These are phyloP conservation scores for Termitomyces heimii DNA, from an alignment of 768 basidiomycete species.

Conservation along the genomic window DNA sequence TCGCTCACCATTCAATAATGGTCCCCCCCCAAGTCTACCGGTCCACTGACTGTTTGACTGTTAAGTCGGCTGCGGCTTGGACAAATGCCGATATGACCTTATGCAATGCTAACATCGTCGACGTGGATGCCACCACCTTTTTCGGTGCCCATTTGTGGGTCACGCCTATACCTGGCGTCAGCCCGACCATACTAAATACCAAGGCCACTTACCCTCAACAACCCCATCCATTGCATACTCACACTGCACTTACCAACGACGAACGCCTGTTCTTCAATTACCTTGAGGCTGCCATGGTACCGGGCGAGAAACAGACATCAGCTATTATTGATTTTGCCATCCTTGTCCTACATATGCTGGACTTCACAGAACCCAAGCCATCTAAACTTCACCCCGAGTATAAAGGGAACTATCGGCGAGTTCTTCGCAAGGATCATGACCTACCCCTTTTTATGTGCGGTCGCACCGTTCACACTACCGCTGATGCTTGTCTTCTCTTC, in stretches of 20 bases:
- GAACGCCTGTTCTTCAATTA: slow-evolving; percentile 13
- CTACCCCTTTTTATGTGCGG: slow-evolving; percentile 18
- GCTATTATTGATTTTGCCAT: slow-evolving; percentile 10
- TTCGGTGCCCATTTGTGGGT: slow-evolving; percentile 2
- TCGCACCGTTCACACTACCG: slow-evolving; percentile 11
- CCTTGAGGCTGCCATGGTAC: slow-evolving; percentile 9
- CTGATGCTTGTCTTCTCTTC: slow-evolving; percentile 12
- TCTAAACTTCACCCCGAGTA: slow-evolving; percentile 3
- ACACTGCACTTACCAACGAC: slow-evolving; percentile 9
- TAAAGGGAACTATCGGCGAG: slow-evolving; percentile 3
- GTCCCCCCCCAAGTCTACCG: background rate
- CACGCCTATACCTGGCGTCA: slow-evolving; percentile 6
- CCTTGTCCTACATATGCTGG: slow-evolving; percentile 11
- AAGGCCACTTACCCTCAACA: slow-evolving; percentile 1
- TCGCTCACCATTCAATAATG: background rate
- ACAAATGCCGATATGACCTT: slow-evolving; percentile 8
- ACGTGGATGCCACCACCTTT: slow-evolving; percentile 9
- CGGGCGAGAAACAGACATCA: slow-evolving; percentile 1
- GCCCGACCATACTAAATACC: slow-evolving; percentile 6
- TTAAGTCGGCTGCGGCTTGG: slow-evolving; percentile 13
- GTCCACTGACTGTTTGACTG: background rate
- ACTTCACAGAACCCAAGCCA: slow-evolving; percentile 6
- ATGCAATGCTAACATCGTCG: slow-evolving; percentile 11
- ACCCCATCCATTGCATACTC: background rate
- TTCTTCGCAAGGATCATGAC: slow-evolving; percentile 11